These are phyloP conservation scores for Penicillium sp. DNA, from an alignment of 2,329 filamentous ascomycete species.

Conservation along the genomic window DNA sequence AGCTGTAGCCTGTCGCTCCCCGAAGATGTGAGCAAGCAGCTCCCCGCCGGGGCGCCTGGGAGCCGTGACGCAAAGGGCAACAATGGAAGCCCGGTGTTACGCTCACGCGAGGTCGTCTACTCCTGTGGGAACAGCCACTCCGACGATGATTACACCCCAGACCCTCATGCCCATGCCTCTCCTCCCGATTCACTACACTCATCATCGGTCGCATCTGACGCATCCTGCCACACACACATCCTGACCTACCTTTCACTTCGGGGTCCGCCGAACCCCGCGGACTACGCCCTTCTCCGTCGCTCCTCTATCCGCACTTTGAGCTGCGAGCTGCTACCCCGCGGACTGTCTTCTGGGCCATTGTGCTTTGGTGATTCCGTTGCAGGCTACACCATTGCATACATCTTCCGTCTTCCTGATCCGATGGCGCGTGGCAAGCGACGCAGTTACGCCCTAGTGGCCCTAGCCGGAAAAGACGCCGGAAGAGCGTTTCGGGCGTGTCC, in stretches of 20 bases:
- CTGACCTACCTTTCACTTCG: conserved; percentile 59
- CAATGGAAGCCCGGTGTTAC: conserved; percentile 55
- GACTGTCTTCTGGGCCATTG: conserved; percentile 56
- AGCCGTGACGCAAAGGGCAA: conserved; percentile 48
- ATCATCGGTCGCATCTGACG: conserved; percentile 44
- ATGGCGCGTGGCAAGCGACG: conserved; percentile 57
- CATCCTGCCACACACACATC: conserved; percentile 54
- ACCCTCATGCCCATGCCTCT: conserved; percentile 38
- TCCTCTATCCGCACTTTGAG: conserved; percentile 59
- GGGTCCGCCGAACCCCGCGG: conserved; percentile 52
- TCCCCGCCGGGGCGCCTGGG: conserved; percentile 54
- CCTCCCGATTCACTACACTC: conserved; percentile 40
- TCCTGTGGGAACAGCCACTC: conserved; percentile 46
- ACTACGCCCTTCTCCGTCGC: conserved; percentile 55
- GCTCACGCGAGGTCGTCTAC: conserved; percentile 54
- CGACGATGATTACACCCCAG: conserved; percentile 37
- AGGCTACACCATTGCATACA: conserved; percentile 59
- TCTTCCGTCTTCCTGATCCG: conserved; percentile 58
- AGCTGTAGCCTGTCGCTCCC: conserved; percentile 58
- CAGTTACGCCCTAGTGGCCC: conserved; percentile 57
- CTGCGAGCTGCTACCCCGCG: conserved; percentile 55
- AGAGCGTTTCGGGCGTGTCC: conserved; percentile 48
- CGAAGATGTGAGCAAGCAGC: conserved; percentile 52
- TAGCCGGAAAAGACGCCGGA: conserved; percentile 53
- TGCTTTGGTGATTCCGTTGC: conserved; percentile 56